A percentile compares a stretch with the other conserved stretches of the same genome.
phyloP scores from a whole-genome alignment of 495 filamentous ascomycete genomes.

The Schizothecium vesticola region DNA sequence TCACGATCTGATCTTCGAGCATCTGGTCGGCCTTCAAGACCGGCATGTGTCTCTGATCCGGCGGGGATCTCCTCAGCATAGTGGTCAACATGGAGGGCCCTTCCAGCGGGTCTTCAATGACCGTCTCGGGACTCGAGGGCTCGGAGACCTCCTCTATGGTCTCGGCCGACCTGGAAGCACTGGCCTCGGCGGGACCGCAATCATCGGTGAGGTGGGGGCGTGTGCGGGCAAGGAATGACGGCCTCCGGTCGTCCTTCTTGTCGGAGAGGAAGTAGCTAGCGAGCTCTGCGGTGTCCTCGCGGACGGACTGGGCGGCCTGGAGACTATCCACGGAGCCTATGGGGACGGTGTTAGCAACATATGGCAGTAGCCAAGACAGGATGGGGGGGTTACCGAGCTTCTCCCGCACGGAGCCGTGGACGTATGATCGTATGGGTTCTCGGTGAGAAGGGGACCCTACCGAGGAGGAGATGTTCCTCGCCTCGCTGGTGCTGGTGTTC shows the following conservation, averaged over 20 bases:
- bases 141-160: constrained; percentile 60
- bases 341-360: not conserved
- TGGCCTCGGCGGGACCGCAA: constrained; percentile 1
- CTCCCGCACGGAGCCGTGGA: constrained; percentile 66
- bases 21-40: constrained; percentile 10
- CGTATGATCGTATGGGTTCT: constrained; percentile 72
- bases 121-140: constrained; percentile 45
- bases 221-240: constrained; percentile 36
- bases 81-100: constrained; percentile 57
- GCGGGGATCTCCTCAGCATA: constrained; percentile 55
- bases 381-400: constrained; percentile 49
- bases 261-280: constrained; percentile 79
- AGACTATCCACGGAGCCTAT: constrained; percentile 54
- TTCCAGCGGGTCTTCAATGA: constrained; percentile 26
- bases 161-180: constrained; percentile 22
- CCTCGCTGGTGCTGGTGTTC: constrained; percentile 19
- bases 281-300: constrained; percentile 87
- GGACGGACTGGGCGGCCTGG: constrained; percentile 69
- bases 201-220: constrained; percentile 27
- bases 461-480: constrained; percentile 34
- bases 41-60: constrained; percentile 21
- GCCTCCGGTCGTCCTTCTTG: constrained; percentile 38
- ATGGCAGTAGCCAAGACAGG: not conserved
- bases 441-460: constrained; percentile 43
- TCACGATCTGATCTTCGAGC: constrained; percentile 17